Conservation (phyloP, 2,329 filamentous ascomycete species). For the Ophiocordyceps polyrhachis-furcata region DNA sequence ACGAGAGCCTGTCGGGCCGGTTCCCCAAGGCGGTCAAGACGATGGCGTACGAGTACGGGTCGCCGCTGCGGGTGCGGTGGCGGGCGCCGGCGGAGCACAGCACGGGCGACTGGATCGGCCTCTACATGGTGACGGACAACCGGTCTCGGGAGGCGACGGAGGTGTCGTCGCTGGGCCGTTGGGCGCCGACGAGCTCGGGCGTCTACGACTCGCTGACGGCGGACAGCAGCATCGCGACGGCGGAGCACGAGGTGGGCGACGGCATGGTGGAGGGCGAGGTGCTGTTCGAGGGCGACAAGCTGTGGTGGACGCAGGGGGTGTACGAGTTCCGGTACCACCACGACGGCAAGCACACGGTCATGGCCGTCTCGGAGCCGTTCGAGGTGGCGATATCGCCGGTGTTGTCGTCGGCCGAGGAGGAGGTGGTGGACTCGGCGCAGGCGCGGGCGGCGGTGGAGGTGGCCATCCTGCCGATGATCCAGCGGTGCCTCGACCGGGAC, state of each 20-base stretch:
- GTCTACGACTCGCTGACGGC: slow-evolving; percentile 58
- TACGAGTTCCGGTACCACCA: slow-evolving; percentile 98
- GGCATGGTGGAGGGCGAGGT: slow-evolving; percentile 39
- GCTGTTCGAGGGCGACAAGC: slow-evolving; percentile 74
- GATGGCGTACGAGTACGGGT: slow-evolving; percentile 69
- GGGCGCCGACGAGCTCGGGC: slow-evolving; percentile 64
- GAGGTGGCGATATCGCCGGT: slow-evolving; percentile 73
- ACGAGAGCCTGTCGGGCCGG: slow-evolving; percentile 53
- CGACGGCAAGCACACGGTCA: slow-evolving; percentile 76
- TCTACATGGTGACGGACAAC: slow-evolving; percentile 95
- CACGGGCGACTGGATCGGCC: slow-evolving; percentile 84
- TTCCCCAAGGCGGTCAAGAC: slow-evolving; percentile 55
- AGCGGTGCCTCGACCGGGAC: slow-evolving; percentile 84
- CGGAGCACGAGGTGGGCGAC: slow-evolving; percentile 38
- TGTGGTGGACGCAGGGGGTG: slow-evolving; percentile 93
- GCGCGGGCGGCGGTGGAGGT: slow-evolving; percentile 49
- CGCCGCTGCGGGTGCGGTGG: slow-evolving; percentile 81
- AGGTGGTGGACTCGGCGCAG: slow-evolving; percentile 46
- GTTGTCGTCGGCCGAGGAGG: slow-evolving; percentile 30
- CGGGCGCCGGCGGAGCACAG: slow-evolving; percentile 72
- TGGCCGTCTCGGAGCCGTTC: slow-evolving; percentile 86
- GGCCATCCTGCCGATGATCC: slow-evolving; percentile 63
- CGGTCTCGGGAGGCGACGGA: slow-evolving; percentile 67
- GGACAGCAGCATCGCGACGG: slow-evolving; percentile 57
- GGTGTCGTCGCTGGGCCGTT: slow-evolving; percentile 71